phyloP scores from a whole-genome alignment of 2,329 filamentous ascomycete species.

The Aspergillus terreus region DNA sequence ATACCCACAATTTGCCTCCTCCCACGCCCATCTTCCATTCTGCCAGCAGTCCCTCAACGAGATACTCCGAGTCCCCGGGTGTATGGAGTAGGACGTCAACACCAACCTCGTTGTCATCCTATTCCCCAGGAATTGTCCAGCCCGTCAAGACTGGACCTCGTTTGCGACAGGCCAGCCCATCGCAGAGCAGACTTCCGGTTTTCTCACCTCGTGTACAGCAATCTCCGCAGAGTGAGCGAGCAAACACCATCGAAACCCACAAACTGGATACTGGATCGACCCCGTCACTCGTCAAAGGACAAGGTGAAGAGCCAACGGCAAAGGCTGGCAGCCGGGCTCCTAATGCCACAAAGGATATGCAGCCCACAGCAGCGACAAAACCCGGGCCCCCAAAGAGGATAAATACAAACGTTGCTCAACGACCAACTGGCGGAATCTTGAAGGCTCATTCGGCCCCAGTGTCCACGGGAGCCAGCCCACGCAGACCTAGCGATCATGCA shows the following conservation, averaged over 20 bases:
- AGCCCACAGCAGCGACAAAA: neutral
- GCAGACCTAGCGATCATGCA: slow-evolving; percentile 17
- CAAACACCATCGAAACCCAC: neutral
- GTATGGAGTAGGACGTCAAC: slow-evolving; percentile 47
- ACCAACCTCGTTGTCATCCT: slow-evolving; percentile 48
- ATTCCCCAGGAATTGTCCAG: slow-evolving; percentile 44
- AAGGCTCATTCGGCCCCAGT: neutral
- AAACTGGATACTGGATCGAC: neutral
- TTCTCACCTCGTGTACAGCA: slow-evolving; percentile 22
- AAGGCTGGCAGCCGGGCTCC: neutral
- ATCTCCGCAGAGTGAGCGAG: slow-evolving; percentile 17
- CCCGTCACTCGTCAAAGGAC: slow-evolving; percentile 8
- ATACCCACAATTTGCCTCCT: slow-evolving; percentile 34
- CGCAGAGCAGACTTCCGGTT: slow-evolving; percentile 34
- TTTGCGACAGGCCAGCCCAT: slow-evolving; percentile 34
- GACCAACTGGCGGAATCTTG: too few relatives aligned
- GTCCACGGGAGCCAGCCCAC: neutral
- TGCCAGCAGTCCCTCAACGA: slow-evolving; percentile 43
- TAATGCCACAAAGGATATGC: neutral
- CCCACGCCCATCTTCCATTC: slow-evolving; percentile 36
- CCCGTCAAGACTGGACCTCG: slow-evolving; percentile 35
- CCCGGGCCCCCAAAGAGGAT: slow-evolving; percentile 33
- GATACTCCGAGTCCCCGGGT: slow-evolving; percentile 44
- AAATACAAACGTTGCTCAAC: slow-evolving; percentile 28
- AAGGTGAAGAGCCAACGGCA: neutral